Evolutionary conservation across 1,284 basidiomycete species (phyloP), one percentile per base, ranked within the genome.

Genomic region (Rhodotorula sp.): DNA sequence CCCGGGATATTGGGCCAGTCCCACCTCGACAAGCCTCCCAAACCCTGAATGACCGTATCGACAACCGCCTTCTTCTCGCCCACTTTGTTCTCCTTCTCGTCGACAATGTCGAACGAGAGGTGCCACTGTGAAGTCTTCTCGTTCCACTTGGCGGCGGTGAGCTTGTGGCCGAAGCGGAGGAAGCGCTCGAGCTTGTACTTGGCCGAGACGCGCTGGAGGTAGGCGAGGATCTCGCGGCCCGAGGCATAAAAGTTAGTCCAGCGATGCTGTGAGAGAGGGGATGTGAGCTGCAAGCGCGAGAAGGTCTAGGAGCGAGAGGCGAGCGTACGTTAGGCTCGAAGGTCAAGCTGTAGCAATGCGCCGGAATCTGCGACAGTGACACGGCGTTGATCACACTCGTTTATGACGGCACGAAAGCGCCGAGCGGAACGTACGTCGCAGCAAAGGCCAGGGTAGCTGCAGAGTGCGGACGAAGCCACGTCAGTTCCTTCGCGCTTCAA

Each of bases 201-300:
- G 37, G 86, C 84, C 15, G 84, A 85, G n/a, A 87, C 81, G 50
- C 79, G 78, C 64, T 85, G 81, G 37, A 88, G 77, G 75, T 87
- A 86, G 5, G 78, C 76, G 44, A 80, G 83, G 55, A 88, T 87
- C 77, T 88, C 86, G 7, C 82, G 78, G 1, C 86, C 86, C 6
- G 84, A 80, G 2, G 86, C 83, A 69, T 86, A 88, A 78, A 86
- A 87, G 20, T 82, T 76, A 10, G 85, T 86, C 86, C 86, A 87
- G 73, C 86, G 80, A 20, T 81, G 82, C 70, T 71, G 54, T 2
- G 34, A 1, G 24, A 9, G 40, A 26, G 34, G 1, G 34, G 22
- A 7, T 28, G 18, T 40, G 9, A 60, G 46, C 10, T 13, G 20
- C 59, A 16, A 26, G 18, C 34, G 15, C 5, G 22, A 24, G 16